Conservation (phyloP, 2,329 filamentous ascomycete genomes). For the Hyphodiscus sp. region DNA sequence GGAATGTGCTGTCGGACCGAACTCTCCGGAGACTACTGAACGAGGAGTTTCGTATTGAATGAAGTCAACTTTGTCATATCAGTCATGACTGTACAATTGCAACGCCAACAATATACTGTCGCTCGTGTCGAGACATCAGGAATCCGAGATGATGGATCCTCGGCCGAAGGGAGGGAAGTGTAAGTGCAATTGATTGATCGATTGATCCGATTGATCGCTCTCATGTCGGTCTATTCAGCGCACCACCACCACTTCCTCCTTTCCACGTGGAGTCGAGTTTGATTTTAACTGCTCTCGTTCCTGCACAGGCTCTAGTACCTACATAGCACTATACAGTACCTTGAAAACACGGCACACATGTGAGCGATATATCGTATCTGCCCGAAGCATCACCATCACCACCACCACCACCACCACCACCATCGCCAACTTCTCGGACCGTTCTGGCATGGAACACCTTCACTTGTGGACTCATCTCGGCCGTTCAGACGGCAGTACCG, state of each 20-base stretch:
- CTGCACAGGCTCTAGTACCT: not conserved
- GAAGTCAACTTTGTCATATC: no score
- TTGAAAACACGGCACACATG: not conserved
- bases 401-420: not conserved
- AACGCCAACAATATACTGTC: not conserved
- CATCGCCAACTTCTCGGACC: not conserved
- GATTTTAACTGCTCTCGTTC: not conserved
- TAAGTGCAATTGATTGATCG: no score
- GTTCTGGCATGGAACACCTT: not conserved
- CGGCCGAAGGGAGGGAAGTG: not conserved
- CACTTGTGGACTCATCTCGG: not conserved
- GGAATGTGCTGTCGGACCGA: not conserved
- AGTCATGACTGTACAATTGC: no score
- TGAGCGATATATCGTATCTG: not conserved
- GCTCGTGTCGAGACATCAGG: not conserved
- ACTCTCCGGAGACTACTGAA: not conserved
- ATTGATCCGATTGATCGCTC: no score
- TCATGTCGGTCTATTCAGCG: no score
- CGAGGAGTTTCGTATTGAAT: not conserved
- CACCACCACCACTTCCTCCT: not conserved
- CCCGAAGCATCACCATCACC: not conserved
- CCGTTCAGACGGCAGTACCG: not conserved
- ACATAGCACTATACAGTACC: no score
- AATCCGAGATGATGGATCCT: not conserved
- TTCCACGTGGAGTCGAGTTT: no score